These are phyloP conservation scores for Caryopteris hybrid DNA, from an alignment of 305 asterid genomes.

Conservation along the genomic window DNA sequence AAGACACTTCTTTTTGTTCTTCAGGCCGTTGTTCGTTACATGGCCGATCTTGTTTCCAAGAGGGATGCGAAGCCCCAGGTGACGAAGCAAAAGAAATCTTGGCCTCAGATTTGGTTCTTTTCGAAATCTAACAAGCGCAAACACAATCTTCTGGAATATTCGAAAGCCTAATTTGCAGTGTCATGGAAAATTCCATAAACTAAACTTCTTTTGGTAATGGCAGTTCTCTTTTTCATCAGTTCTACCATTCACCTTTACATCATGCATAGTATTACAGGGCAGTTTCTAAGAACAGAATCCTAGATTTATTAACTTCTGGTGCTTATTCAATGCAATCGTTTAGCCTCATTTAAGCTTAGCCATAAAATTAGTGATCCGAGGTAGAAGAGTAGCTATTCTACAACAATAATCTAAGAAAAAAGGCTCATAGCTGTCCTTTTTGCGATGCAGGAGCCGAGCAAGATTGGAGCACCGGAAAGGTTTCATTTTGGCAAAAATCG, in stretches of 20 bases:
- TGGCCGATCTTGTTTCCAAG: conserved; percentile 65
- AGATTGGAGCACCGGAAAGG: background rate
- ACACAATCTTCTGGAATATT: conserved; percentile 41
- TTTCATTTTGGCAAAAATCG: background rate
- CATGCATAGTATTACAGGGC: background rate
- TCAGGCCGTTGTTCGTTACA: conserved; percentile 81
- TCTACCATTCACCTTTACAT: background rate
- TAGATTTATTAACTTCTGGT: background rate
- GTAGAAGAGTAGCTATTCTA: background rate
- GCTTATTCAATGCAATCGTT: background rate
- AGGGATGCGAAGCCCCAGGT: conserved; percentile 59
- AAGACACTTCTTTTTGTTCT: background rate
- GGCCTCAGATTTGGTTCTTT: conserved; percentile 68
- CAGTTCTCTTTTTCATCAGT: conserved; percentile 1
- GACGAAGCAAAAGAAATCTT: conserved; percentile 65
- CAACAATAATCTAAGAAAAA: background rate
- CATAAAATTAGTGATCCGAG: background rate
- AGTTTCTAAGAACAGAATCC: background rate
- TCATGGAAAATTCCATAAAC: background rate
- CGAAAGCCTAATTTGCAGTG: conserved; percentile 26
- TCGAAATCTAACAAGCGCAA: conserved; percentile 76
- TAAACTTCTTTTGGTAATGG: conserved; percentile 17
- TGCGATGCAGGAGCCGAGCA: background rate
- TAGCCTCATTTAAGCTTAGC: background rate
- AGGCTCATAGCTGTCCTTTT: background rate